phyloP scores from a whole-genome alignment of 2,329 filamentous ascomycete species.

The Fonsecaea pugnacius region DNA sequence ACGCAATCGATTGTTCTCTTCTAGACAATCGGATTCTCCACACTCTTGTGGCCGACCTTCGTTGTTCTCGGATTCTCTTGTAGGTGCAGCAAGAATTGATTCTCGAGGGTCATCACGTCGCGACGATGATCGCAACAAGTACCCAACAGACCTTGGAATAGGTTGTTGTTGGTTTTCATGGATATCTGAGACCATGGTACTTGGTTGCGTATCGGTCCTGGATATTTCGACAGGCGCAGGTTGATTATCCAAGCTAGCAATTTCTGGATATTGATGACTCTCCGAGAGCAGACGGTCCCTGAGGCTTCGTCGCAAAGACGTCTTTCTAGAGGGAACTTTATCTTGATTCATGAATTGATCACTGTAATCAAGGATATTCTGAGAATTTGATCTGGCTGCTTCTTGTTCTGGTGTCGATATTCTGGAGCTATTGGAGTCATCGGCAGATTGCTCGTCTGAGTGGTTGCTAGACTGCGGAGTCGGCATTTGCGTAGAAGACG shows the following conservation, averaged over 20 bases:
- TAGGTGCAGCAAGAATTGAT: not conserved
- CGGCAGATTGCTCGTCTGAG: conserved; percentile 13
- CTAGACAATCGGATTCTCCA: not conserved
- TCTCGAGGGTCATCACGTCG: not conserved
- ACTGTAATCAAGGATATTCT: not conserved
- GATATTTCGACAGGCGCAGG: not conserved
- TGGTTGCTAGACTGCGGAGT: conserved; percentile 25
- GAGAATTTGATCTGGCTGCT: not conserved
- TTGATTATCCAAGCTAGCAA: not conserved
- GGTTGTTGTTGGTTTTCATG: not conserved
- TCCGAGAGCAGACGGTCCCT: not conserved
- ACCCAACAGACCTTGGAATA: not conserved
- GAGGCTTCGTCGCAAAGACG: not conserved
- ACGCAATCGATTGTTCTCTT: not conserved
- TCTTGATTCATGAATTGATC: not conserved
- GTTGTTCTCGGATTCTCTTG: not conserved
- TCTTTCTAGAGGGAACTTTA: not conserved
- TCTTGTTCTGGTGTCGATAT: conserved; percentile 7
- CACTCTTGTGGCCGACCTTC: not conserved
- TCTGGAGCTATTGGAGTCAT: conserved; percentile 11
- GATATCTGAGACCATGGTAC: not conserved
- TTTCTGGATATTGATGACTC: no score
- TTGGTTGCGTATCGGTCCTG: not conserved
- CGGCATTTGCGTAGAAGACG: conserved; percentile 20
- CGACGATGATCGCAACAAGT: not conserved